A percentile compares a stretch with the other conserved stretches of the same genome.
Conservation (phyloP, 148 eudicot genomes). For the Rhododendron ferrugineum region DNA sequence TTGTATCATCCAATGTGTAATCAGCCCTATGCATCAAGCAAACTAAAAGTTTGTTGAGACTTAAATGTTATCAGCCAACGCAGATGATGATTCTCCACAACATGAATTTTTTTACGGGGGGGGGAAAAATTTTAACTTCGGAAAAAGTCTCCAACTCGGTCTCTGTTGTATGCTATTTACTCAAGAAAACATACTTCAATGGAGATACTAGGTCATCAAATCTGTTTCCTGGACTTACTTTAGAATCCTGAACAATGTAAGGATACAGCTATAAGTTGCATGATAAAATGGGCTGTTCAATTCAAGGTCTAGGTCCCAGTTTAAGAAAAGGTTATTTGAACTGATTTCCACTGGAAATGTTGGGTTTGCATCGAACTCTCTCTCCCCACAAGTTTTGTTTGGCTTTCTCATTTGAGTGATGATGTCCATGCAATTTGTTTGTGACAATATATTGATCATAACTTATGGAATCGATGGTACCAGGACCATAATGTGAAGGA, state of each 20-base stretch:
- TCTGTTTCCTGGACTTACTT: background rate
- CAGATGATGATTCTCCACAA: background rate
- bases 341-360: background rate
- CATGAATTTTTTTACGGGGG: background rate
- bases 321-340: background rate
- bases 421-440: background rate
- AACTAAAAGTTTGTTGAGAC: background rate
- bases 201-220: background rate
- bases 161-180: background rate
- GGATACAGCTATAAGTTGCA: background rate
- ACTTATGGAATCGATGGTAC: constrained; percentile 17
- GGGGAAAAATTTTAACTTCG: background rate
- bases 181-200: background rate
- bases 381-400: background rate
- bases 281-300: background rate
- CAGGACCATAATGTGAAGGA: constrained; percentile 74
- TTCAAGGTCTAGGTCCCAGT: background rate
- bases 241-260: background rate
- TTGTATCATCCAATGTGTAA: background rate
- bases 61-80: background rate
- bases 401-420: background rate
- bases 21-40: background rate
- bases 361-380: background rate
- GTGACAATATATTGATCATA: background rate
- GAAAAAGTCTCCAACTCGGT: background rate